Evolutionary conservation across 169 alveolate species (phyloP), one percentile per base, ranked within the genome.

Genomic region (Plasmodium billcollinsi): DNA sequence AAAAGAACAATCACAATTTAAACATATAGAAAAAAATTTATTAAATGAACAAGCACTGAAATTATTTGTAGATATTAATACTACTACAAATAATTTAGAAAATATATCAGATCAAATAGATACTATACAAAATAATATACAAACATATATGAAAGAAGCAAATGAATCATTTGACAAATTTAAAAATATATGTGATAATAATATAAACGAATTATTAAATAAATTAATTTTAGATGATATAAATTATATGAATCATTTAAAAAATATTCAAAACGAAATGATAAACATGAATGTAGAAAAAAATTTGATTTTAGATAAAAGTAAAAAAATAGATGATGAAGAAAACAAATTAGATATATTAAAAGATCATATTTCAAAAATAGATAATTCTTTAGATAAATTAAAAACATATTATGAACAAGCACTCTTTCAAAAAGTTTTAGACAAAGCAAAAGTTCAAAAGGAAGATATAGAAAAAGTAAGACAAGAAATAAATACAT

Each of bases 401-500:
- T 18, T 56, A 8, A 78, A 58, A 65, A 78, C 26, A 47, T 49
- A 20, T 49, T 78, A 65, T 11, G 89, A 78, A 66, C 29, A 59
- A 39, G 89, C 78, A 52, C 21, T 78, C 33, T 3, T 78, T 8
- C 39, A 65, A 52, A 50, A 66, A 47, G 54, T 78, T 26, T 45
- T 66, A 33, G 71, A 78, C 29, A 43, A 24, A 29, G 43, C 78
- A 14, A 26, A 63, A 26, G 7, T 9, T 15, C 49, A n/a, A 14
- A 78, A 78, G 24, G 1, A 18, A 45, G 3, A 59, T 20, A 49
- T 78, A 1, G 89, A 78, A 26, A 15, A 50, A 59, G 20, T 6
- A 21, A 78, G 39, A 63, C 15, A 65, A 4, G 49, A 54, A 15
- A 20, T 78, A 65, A 20, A 66, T 47, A 49, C 76, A 66, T 7